Evolutionary conservation across 129 eudicot genomes (phyloP), one percentile per base, ranked within the genome.

Genomic region (Lactuca sativa): DNA sequence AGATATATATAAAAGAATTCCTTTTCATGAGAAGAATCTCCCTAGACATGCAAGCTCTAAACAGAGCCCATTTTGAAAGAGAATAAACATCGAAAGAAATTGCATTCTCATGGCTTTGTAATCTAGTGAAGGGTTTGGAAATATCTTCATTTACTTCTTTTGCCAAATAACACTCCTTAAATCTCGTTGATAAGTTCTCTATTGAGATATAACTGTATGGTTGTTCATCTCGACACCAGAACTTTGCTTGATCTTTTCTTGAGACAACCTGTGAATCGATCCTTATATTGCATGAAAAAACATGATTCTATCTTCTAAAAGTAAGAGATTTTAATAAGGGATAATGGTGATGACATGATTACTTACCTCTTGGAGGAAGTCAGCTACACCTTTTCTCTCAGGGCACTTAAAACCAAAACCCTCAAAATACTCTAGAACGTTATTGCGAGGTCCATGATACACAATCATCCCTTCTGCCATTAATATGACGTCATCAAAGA

Each of bases 351-450:
- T 33, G 21, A 21, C 21, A 21, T 21, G 21, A 70, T 80, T 85
- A 76, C 30, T 86, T 86, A 82, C 97, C 96, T 92, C 95, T 73
- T 92, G 96, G n/a, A 92, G 95, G 72, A 92, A 92, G 74, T 86
- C 95, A 62, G 96, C 98, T 17, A 86, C 91, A 1, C 91, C 98
- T 83, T 92, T 92, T 78, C 98, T 86, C 36, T 70, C 78, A 6
- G 98, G 98, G 59, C 98, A 92, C 64, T 51, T 88, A 47, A 88
- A 86, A 37, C 96, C 98, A 64, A 89, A 82, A 25, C 70, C 73
- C 59, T 80, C 77, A 48, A 92, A 89, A 72, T 86, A 92, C 34
- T 86, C 91, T 64, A 92, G 41, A 74, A 72, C 75, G 9, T 74
- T 67, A 72, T 13, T 58, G 62, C 90, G 78, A 1, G 95, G 85